phyloP scores from a whole-genome alignment of 139 green algal genomes.

The Picochlorum sp. region DNA sequence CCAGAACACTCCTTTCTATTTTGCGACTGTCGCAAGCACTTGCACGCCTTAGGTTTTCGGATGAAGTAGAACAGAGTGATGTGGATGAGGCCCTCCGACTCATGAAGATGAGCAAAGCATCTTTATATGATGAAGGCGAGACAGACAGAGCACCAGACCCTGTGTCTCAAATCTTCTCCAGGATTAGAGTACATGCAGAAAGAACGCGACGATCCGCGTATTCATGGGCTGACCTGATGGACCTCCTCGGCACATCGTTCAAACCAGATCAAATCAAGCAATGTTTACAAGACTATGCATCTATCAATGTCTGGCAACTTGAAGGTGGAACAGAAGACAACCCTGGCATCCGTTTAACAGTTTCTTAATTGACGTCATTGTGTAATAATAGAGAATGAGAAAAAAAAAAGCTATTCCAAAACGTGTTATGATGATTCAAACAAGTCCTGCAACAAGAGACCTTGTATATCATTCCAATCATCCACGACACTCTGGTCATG shows the following conservation, averaged over 20 bases:
- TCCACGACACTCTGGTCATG: too few species aligned
- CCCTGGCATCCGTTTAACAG: constrained; percentile 3
- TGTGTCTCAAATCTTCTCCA: constrained; percentile 33
- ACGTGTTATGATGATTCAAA: too few species aligned
- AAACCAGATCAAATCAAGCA: constrained; percentile 39
- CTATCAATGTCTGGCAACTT: constrained; percentile 39
- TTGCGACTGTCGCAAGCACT: constrained; percentile 83
- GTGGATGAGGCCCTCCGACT: constrained; percentile 92
- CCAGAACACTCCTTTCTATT: constrained; percentile 92
- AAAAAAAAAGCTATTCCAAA: not conserved
- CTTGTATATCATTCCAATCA: too few species aligned
- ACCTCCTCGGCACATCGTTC: constrained; percentile 35
- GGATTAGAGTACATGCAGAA: constrained; percentile 34
- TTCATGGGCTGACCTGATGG: constrained; percentile 38
- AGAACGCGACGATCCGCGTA: constrained; percentile 18
- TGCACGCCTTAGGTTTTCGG: constrained; percentile 69
- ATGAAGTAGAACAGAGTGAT: constrained; percentile 58
- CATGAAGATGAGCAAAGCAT: constrained; percentile 86
- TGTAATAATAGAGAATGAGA: not conserved
- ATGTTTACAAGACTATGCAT: constrained; percentile 37
- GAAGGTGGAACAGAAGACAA: constrained; percentile 5
- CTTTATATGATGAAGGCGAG: constrained; percentile 41
- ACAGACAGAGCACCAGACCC: constrained; percentile 21
- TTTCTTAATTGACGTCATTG: not conserved
- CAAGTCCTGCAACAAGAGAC: too few species aligned